phyloP scores from a whole-genome alignment of 1,139 yeast genomes.

The Yamadazyma membranifaciens region DNA sequence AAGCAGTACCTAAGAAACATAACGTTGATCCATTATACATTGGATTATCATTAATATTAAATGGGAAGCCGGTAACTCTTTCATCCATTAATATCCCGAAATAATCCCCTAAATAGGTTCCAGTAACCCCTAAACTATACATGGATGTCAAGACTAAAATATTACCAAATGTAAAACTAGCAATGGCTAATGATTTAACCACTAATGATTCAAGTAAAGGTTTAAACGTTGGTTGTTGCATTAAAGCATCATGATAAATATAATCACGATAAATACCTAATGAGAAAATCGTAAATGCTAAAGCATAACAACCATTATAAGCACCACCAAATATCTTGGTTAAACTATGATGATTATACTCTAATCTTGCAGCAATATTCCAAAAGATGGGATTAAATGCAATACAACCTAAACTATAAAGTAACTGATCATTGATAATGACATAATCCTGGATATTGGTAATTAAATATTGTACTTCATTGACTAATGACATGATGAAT shows the following conservation, averaged over 20 bases:
- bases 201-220: slow-evolving; percentile 38
- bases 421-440: slow-evolving; percentile 13
- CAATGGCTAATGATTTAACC: slow-evolving; percentile 33
- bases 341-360: slow-evolving; percentile 70
- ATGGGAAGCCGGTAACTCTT: slow-evolving; percentile 92
- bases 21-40: slow-evolving; percentile 94
- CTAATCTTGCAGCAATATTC: slow-evolving; percentile 88
- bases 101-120: slow-evolving; percentile 95
- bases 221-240: slow-evolving; percentile 53
- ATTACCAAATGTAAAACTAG: slow-evolving; percentile 64
- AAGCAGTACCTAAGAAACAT: slow-evolving; percentile 86
- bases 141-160: slow-evolving; percentile 78
- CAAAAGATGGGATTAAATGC: slow-evolving; percentile 93
- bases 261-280: slow-evolving; percentile 82
- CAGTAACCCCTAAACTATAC: slow-evolving; percentile 95
- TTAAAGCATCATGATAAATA: slow-evolving; percentile 62
- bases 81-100: slow-evolving; percentile 92
- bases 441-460: slow-evolving; percentile 14
- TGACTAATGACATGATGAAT: slow-evolving; percentile 4
- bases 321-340: slow-evolving; percentile 74
- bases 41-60: slow-evolving; percentile 86
- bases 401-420: slow-evolving; percentile 33
- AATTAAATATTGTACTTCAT: slow-evolving; percentile 10
- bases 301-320: slow-evolving; percentile 73
- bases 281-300: slow-evolving; percentile 79